A percentile compares a stretch with the other conserved stretches of the same genome.
phyloP scores from a whole-genome alignment of 176 grass and related monocot species.

The Lolium multiflorum region DNA sequence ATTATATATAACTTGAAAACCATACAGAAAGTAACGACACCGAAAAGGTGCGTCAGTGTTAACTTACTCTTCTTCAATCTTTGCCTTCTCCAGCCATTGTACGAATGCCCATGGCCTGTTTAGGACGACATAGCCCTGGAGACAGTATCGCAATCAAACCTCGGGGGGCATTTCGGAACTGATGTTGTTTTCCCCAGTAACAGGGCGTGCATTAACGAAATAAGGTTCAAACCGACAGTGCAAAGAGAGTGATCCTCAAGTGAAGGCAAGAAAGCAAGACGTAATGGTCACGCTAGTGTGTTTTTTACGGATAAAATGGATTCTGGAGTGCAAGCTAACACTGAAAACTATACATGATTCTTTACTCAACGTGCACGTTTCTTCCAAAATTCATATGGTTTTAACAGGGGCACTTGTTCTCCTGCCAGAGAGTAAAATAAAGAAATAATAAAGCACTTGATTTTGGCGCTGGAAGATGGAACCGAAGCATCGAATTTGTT shows the following conservation, averaged over 20 bases:
- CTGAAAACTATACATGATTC: not conserved
- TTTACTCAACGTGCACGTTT: constrained; percentile 4
- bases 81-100: constrained; percentile 91
- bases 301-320: not conserved
- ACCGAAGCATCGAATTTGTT: not conserved
- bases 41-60: not conserved
- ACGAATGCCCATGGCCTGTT: constrained; percentile 99
- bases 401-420: too few relatives aligned
- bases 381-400: constrained; percentile 1
- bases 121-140: constrained; percentile 91
- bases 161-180: not conserved
- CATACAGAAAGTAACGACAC: not conserved
- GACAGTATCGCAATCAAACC: constrained; percentile 20
- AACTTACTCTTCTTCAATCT: constrained; percentile 91
- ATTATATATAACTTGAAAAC: too few relatives aligned
- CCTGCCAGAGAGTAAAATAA: not conserved
- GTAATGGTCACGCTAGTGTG: too few relatives aligned
- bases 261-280: constrained; percentile 11
- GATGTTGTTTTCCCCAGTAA: not conserved
- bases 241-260: constrained; percentile 14
- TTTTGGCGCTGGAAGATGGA: not conserved
- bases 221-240: not conserved
- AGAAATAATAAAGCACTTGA: not conserved
- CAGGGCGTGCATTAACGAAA: not conserved
- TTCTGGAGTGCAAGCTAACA: not conserved